Percentiles rank a stretch among this genome's conserved stretches.
These are phyloP conservation scores for Mortierella sp. DNA, from an alignment of 371 early-diverging fungal genomes.

Conservation along the genomic window DNA sequence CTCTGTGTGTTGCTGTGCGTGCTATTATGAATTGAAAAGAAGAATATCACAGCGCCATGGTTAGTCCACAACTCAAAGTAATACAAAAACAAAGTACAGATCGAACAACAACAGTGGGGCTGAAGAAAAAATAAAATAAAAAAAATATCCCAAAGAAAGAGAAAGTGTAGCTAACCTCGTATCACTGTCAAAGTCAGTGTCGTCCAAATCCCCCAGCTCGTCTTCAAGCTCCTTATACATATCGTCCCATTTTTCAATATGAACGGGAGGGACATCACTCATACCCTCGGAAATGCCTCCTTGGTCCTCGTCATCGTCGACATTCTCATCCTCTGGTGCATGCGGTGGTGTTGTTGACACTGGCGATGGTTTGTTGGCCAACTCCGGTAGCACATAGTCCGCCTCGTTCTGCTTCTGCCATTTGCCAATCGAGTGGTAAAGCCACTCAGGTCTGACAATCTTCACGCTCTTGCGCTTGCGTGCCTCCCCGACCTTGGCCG, in stretches of 20 bases:
- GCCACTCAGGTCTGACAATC: constrained; percentile 57
- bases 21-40: constrained; percentile 18
- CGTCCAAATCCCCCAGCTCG: constrained; percentile 64
- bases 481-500: constrained; percentile 42
- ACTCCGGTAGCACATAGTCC: constrained; percentile 59
- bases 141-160: neutral
- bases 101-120: neutral
- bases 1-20: constrained; percentile 48
- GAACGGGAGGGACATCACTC: constrained; percentile 51
- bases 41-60: neutral
- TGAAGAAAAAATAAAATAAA: neutral
- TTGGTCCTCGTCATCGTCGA: constrained; percentile 42
- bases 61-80: neutral
- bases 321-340: constrained; percentile 42
- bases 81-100: neutral
- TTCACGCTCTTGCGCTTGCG: constrained; percentile 22
- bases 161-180: constrained; percentile 52
- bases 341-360: constrained; percentile 26
- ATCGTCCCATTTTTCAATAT: constrained; percentile 69
- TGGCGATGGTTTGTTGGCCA: constrained; percentile 32
- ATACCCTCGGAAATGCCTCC: constrained; percentile 47
- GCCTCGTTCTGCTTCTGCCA: constrained; percentile 73
- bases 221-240: constrained; percentile 71
- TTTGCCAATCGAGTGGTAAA: constrained; percentile 68
- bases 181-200: constrained; percentile 66